These are phyloP conservation scores for Neonothopanus nambi DNA, from an alignment of 1,284 basidiomycete species.

Conservation along the genomic window DNA sequence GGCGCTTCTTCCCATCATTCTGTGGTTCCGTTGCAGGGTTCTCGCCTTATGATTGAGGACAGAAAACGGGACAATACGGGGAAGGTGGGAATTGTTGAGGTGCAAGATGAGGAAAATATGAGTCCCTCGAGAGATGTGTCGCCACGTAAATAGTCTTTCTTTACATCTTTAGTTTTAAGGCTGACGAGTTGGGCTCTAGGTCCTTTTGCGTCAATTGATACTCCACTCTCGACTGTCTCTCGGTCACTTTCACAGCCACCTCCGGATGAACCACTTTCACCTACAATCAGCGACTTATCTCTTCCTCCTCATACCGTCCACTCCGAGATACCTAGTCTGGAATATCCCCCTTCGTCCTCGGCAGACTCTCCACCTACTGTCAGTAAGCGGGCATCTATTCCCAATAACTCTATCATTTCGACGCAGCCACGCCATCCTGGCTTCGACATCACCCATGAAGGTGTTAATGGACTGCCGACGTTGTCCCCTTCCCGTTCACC, in stretches of 20 bases:
- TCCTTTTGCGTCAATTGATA: constrained; percentile 36
- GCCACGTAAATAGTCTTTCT: constrained; percentile 21
- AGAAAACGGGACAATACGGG: constrained; percentile 36
- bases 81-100: constrained; percentile 37
- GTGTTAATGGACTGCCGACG: constrained; percentile 27
- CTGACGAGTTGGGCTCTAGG: constrained; percentile 13
- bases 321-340: constrained; percentile 10
- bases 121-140: constrained; percentile 29
- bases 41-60: constrained; percentile 70
- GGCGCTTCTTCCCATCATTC: constrained; percentile 36
- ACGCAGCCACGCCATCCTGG: constrained; percentile 21
- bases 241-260: constrained; percentile 26
- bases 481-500: constrained; percentile 27
- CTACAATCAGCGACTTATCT: constrained; percentile 15
- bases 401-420: constrained; percentile 19
- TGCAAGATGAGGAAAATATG: constrained; percentile 37
- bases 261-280: constrained; percentile 18
- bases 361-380: too few species aligned
- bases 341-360: constrained; percentile 15
- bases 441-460: constrained; percentile 22
- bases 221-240: constrained; percentile 31
- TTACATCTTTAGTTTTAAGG: neutral
- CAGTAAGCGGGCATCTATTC: neutral
- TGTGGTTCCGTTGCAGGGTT: constrained; percentile 44
- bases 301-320: constrained; percentile 2